A percentile compares a stretch with the other conserved stretches of the same genome.
Evolutionary conservation across 1,139 yeast species (phyloP).

Genomic region (Tardiomyces depauwii): DNA sequence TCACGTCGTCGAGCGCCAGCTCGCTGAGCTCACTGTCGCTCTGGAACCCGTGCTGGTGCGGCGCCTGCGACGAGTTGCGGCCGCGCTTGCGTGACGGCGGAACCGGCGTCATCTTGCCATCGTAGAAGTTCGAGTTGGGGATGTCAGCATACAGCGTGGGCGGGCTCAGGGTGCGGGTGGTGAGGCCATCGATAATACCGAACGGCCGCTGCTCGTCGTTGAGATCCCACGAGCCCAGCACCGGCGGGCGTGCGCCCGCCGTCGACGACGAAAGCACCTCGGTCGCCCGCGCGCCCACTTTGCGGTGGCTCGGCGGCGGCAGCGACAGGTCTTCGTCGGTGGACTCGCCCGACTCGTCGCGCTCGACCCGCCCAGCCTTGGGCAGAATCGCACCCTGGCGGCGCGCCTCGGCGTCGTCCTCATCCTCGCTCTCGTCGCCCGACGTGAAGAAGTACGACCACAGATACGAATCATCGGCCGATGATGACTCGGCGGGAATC

Average conservation of each 20-base stretch:
- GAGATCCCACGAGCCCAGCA: constrained; percentile 86
- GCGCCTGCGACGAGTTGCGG: background rate
- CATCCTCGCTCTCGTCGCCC: constrained; percentile 19
- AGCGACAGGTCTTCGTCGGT: constrained; percentile 81
- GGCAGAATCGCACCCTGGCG: constrained; percentile 2
- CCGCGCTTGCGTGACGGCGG: background rate
- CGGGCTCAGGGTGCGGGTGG: constrained; percentile 66
- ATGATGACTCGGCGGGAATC: constrained; percentile 8
- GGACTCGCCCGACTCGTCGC: constrained; percentile 54
- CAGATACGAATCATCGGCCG: constrained; percentile 27
- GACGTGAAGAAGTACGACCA: constrained; percentile 32
- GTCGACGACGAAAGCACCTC: constrained; percentile 81
- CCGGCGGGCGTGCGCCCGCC: constrained; percentile 81
- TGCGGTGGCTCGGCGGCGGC: constrained; percentile 49
- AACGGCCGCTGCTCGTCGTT: constrained; percentile 59
- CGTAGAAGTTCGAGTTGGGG: constrained; percentile 1
- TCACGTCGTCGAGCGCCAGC: constrained; percentile 69
- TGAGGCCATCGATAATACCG: constrained; percentile 87
- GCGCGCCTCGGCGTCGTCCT: constrained; percentile 6
- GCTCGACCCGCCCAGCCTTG: constrained; percentile 12
- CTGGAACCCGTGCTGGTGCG: constrained; percentile 1
- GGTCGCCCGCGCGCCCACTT: constrained; percentile 71
- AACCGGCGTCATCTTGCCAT: constrained; percentile 2
- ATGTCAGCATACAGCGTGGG: constrained; percentile 13
- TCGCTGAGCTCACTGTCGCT: constrained; percentile 43